Conservation (phyloP, 345 rosid genomes). For the Noccaea caerulescens region DNA sequence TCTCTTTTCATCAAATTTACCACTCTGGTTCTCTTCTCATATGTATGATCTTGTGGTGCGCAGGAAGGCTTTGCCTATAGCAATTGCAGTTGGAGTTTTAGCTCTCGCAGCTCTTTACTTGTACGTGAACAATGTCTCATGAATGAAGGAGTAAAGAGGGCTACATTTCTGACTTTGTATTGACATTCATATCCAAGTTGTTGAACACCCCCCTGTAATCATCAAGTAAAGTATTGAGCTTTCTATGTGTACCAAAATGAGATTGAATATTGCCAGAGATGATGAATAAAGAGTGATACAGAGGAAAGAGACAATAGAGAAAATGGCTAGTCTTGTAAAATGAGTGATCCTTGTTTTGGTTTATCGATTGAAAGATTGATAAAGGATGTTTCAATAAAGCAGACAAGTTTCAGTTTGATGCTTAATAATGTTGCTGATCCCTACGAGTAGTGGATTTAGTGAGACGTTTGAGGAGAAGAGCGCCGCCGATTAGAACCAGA, state of each 20-base stretch:
- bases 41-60: background rate
- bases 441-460: slow-evolving; percentile 92
- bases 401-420: slow-evolving; percentile 50
- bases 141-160: background rate
- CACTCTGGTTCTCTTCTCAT: slow-evolving; percentile 2
- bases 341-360: slow-evolving; percentile 77
- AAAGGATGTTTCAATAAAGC: slow-evolving; percentile 59
- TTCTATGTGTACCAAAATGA: slow-evolving; percentile 34
- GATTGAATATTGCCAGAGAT: slow-evolving; percentile 4
- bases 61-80: slow-evolving; percentile 83
- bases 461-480: slow-evolving; percentile 70
- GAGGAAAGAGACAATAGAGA: background rate
- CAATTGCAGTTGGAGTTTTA: slow-evolving; percentile 62
- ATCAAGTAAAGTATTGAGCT: slow-evolving; percentile 26
- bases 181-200: slow-evolving; percentile 20
- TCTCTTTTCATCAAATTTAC: background rate
- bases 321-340: slow-evolving; percentile 63
- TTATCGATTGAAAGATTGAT: slow-evolving; percentile 58
- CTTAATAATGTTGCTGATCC: slow-evolving; percentile 70
- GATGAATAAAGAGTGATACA: background rate
- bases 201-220: slow-evolving; percentile 7
- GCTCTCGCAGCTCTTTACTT: slow-evolving; percentile 79
- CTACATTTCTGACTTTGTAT: slow-evolving; percentile 19
- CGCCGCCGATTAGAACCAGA: slow-evolving; percentile 74
- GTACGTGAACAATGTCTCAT: slow-evolving; percentile 58